Percentiles rank a stretch among this genome's conserved stretches.
Conservation (phyloP, 1,139 yeast genomes). For the Pneumocystis murina region DNA sequence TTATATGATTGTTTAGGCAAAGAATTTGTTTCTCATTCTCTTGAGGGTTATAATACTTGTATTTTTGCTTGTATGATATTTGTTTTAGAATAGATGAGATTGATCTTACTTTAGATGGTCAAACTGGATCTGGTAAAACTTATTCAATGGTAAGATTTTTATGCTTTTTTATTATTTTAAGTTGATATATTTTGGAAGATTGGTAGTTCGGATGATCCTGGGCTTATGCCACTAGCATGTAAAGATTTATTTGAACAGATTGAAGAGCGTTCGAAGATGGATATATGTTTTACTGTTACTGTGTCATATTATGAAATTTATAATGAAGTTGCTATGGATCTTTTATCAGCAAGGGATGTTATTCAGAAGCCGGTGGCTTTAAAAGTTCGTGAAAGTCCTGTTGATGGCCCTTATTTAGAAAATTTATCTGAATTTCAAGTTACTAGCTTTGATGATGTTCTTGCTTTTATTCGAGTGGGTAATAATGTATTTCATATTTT, state of each 20-base stretch:
- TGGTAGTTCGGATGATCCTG: conserved; percentile 30
- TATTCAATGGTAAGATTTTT: conserved; percentile 56
- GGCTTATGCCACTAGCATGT: conserved; percentile 23
- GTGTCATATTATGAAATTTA: conserved; percentile 44
- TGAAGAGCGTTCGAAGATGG: neutral
- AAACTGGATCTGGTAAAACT: conserved; percentile 63
- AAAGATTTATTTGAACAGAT: neutral
- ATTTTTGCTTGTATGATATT: conserved; percentile 36
- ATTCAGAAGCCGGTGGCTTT: conserved; percentile 21
- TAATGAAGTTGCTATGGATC: conserved; percentile 45
- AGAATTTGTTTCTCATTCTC: conserved; percentile 45
- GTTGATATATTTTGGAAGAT: conserved; percentile 45
- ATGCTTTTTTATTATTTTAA: conserved; percentile 41
- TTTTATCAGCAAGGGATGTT: conserved; percentile 23
- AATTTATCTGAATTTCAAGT: conserved; percentile 20
- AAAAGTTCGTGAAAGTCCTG: conserved; percentile 41
- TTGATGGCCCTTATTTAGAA: conserved; percentile 47
- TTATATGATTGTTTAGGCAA: conserved; percentile 43
- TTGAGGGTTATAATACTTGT: conserved; percentile 60
- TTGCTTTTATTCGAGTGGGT: conserved; percentile 6
- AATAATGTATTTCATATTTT: conserved; percentile 12
- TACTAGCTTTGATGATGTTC: neutral
- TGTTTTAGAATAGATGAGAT: neutral
- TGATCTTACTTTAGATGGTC: conserved; percentile 34
- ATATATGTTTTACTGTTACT: conserved; percentile 36